Conservation (phyloP, 495 filamentous ascomycete species). For the Bacidia gigantensis region DNA sequence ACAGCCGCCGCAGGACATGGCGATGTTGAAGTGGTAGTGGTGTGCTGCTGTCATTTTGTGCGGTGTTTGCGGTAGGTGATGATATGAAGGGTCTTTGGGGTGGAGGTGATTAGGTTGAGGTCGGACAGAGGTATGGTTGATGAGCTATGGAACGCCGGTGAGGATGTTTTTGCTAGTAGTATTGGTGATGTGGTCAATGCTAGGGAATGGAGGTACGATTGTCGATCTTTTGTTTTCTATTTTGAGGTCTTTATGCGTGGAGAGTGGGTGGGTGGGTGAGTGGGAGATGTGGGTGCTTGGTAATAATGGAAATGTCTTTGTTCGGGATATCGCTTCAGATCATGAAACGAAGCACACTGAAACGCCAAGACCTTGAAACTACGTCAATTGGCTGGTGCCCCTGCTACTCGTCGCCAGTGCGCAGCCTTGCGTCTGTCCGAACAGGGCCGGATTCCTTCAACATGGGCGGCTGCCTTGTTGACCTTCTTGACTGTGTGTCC, state of each 20-base stretch:
- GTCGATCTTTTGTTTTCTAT: background rate
- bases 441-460: too few relatives aligned
- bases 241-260: background rate
- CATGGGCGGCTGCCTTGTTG: too few relatives aligned
- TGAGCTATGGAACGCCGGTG: background rate
- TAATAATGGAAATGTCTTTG: background rate
- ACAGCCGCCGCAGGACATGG: slow-evolving; percentile 57
- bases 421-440: too few relatives aligned
- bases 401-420: too few relatives aligned
- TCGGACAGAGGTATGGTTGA: background rate
- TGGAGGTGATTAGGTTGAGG: background rate
- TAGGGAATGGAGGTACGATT: background rate
- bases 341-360: too few relatives aligned
- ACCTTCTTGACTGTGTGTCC: too few relatives aligned
- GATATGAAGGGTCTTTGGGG: background rate
- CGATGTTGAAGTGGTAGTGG: slow-evolving; percentile 56
- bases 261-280: too few relatives aligned
- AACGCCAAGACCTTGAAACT: too few relatives aligned
- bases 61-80: background rate
- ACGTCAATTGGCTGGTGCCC: too few relatives aligned
- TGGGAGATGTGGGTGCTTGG: background rate
- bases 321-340: background rate
- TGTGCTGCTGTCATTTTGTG: slow-evolving; percentile 48
- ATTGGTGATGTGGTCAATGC: background rate
- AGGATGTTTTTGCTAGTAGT: background rate